phyloP scores from a whole-genome alignment of 2,329 filamentous ascomycete species.

The Neonectria sp. region DNA sequence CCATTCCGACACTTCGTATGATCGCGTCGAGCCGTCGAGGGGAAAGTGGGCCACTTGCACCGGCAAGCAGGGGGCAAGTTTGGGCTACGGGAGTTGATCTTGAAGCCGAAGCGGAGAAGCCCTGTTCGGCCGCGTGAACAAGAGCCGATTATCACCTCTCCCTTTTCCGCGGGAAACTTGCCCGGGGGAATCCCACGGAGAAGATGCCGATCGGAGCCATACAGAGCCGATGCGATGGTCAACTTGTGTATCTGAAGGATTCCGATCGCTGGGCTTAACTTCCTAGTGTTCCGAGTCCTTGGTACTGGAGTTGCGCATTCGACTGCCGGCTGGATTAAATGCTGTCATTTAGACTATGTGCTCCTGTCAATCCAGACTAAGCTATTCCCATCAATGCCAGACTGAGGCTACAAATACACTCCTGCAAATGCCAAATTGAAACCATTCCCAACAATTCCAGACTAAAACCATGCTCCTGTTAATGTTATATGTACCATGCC shows the following conservation, averaged over 20 bases:
- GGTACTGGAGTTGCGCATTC: neutral
- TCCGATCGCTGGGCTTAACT: neutral
- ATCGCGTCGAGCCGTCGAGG: constrained; percentile 14
- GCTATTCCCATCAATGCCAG: neutral
- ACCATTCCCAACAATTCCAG: neutral
- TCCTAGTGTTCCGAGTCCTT: neutral
- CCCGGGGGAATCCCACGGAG: neutral
- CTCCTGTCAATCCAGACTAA: neutral
- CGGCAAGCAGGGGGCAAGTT: constrained; percentile 11
- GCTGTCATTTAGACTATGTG: neutral
- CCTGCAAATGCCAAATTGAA: constrained; percentile 6
- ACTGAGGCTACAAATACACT: neutral
- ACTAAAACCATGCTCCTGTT: neutral
- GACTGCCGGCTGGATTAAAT: neutral
- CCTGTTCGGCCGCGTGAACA: constrained; percentile 24
- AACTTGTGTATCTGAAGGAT: neutral
- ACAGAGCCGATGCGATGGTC: neutral
- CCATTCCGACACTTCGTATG: constrained; percentile 26
- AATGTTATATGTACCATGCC: neutral
- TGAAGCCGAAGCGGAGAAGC: constrained; percentile 30
- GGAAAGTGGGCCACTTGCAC: constrained; percentile 29
- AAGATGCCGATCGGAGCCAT: neutral
- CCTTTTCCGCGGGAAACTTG: constrained; percentile 41
- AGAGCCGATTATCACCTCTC: constrained; percentile 31
- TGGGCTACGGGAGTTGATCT: constrained; percentile 39